phyloP scores from a whole-genome alignment of 75 land plant species.

The Picea glauca region DNA sequence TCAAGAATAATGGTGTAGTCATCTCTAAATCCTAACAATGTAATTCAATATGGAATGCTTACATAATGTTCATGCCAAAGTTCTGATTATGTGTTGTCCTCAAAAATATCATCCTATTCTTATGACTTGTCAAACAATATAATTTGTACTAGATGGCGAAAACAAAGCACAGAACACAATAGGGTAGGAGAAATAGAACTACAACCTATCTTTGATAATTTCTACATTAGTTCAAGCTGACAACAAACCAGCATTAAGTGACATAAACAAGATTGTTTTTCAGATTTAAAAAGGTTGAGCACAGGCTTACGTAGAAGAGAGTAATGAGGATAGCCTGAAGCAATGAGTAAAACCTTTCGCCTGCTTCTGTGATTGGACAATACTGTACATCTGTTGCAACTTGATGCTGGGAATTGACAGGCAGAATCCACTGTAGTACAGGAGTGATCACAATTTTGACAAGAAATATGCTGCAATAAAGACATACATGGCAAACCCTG shows the following conservation, averaged over 20 bases:
- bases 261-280: background rate
- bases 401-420: conserved; percentile 25
- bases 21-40: no score
- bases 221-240: background rate
- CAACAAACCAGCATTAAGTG: background rate
- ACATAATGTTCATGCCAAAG: no score
- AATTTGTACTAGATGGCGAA: no score
- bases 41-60: no score
- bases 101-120: no score
- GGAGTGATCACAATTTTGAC: conserved; percentile 46
- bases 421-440: conserved; percentile 50
- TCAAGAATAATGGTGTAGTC: no score
- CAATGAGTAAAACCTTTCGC: conserved; percentile 32
- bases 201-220: background rate
- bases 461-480: conserved; percentile 45
- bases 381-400: conserved; percentile 15
- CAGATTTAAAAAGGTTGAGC: background rate
- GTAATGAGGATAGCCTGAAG: conserved; percentile 35
- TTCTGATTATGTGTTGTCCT: no score
- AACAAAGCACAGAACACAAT: no score
- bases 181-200: background rate
- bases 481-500: background rate
- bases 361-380: conserved; percentile 2
- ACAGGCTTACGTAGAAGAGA: conserved; percentile 54
- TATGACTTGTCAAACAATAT: no score